Conservation (phyloP, 352 stramenopile genomes). For the Thraustotheca clavata region DNA sequence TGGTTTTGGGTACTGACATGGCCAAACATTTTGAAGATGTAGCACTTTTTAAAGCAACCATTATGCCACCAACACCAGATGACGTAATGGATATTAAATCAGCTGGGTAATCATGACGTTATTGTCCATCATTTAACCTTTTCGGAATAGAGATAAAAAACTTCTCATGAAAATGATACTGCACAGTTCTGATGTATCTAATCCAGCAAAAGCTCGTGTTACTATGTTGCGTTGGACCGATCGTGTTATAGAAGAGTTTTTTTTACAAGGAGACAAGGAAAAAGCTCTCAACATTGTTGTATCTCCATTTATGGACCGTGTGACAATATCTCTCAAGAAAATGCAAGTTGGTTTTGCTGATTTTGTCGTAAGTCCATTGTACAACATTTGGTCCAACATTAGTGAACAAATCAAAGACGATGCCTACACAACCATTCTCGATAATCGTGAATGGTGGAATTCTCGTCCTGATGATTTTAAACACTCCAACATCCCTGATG, state of each 20-base stretch:
- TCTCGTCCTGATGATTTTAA: slow-evolving; percentile 76
- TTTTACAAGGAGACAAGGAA: slow-evolving; percentile 93
- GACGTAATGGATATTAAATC: slow-evolving; percentile 75
- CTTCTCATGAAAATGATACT: slow-evolving; percentile 86
- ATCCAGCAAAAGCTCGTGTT: slow-evolving; percentile 83
- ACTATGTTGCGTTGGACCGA: slow-evolving; percentile 90
- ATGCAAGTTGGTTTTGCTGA: slow-evolving; percentile 94
- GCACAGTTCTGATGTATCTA: slow-evolving; percentile 92
- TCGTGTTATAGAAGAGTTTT: slow-evolving; percentile 93
- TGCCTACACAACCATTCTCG: slow-evolving; percentile 55
- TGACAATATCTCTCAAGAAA: slow-evolving; percentile 87
- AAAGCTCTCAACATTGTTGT: slow-evolving; percentile 82
- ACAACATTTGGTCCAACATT: slow-evolving; percentile 81
- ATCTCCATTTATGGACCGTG: slow-evolving; percentile 90
- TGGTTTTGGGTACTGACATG: slow-evolving; percentile 88
- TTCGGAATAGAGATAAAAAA: slow-evolving; percentile 53
- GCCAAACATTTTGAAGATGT: slow-evolving; percentile 85
- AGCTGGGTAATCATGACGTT: slow-evolving; percentile 28
- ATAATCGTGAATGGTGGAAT: slow-evolving; percentile 80
- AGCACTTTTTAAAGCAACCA: slow-evolving; percentile 81
- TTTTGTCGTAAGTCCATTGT: slow-evolving; percentile 87
- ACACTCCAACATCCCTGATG: slow-evolving; percentile 74
- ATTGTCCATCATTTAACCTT: neutral
- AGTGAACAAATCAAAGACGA: slow-evolving; percentile 51
- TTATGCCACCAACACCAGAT: slow-evolving; percentile 41